phyloP scores from a whole-genome alignment of 306 rosid species.

The Casuarina glauca region DNA sequence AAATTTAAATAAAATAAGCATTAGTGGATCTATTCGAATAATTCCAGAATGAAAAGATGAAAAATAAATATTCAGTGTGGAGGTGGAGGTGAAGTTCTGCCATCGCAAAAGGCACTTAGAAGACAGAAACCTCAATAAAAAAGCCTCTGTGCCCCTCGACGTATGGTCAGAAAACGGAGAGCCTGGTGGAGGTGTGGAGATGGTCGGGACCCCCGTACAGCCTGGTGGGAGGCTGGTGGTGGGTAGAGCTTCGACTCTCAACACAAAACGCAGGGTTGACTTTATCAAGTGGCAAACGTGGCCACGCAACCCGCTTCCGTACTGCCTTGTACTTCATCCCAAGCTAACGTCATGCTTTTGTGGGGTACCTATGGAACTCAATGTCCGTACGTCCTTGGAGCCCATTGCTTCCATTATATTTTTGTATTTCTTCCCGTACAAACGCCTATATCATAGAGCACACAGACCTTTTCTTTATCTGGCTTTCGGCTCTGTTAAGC shows the following conservation, averaged over 20 bases:
- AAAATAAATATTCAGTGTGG: too few species aligned
- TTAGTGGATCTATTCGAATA: too few species aligned
- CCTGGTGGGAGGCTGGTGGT: background rate
- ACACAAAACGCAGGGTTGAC: slow-evolving; percentile 36
- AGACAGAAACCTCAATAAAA: too few species aligned
- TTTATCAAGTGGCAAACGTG: slow-evolving; percentile 28
- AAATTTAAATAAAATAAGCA: too few species aligned
- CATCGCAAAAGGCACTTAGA: too few species aligned
- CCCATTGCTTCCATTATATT: background rate
- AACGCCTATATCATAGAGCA: background rate
- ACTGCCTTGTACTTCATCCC: slow-evolving; percentile 43
- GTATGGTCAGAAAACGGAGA: background rate
- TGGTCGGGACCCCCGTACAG: slow-evolving; percentile 16
- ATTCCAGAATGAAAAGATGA: too few species aligned
- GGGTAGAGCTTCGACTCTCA: background rate
- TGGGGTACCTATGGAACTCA: background rate
- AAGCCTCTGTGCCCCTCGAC: too few species aligned
- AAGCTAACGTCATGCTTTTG: slow-evolving; percentile 27
- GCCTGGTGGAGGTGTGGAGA: slow-evolving; percentile 8
- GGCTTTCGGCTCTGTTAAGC: background rate
- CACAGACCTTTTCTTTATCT: background rate
- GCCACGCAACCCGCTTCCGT: slow-evolving; percentile 35
- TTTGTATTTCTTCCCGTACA: slow-evolving; percentile 10
- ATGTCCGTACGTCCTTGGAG: slow-evolving; percentile 34
- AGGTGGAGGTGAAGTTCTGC: too few species aligned